Evolutionary conservation across 164 flowering plant species (phyloP).

Genomic region (Stephania japonica): DNA sequence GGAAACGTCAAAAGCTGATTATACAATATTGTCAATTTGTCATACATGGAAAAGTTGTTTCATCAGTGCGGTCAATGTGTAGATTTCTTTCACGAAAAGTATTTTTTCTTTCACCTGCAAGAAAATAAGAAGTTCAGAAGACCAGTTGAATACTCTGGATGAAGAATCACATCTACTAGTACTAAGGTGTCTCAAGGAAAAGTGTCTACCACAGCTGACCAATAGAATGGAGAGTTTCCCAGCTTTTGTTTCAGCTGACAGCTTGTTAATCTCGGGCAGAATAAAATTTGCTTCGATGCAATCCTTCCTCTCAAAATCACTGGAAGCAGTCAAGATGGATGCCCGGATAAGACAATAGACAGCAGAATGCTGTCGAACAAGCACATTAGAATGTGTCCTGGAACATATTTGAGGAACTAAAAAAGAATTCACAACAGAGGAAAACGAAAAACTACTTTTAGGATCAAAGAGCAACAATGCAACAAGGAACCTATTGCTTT

Average conservation of each 20-base stretch:
- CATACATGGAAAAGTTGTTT: constrained; percentile 28
- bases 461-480: neutral
- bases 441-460: neutral
- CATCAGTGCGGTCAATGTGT: constrained; percentile 24
- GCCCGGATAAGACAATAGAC: constrained; percentile 40
- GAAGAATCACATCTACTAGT: neutral
- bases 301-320: constrained; percentile 34
- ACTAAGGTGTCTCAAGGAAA: neutral
- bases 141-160: neutral
- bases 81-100: constrained; percentile 22
- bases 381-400: constrained; percentile 2
- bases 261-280: constrained; percentile 65
- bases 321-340: constrained; percentile 33
- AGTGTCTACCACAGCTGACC: constrained; percentile 59
- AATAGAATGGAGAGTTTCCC: constrained; percentile 52
- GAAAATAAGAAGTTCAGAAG: neutral
- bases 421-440: neutral
- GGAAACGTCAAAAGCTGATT: neutral
- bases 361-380: constrained; percentile 36
- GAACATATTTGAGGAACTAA: neutral
- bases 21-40: neutral
- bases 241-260: constrained; percentile 48
- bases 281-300: constrained; percentile 48
- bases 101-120: constrained; percentile 35
- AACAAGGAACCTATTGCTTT: neutral